Percentiles rank a stretch among this genome's conserved stretches.
Conservation (phyloP, 495 filamentous ascomycete species). For the Aspergillus homomorphus region DNA sequence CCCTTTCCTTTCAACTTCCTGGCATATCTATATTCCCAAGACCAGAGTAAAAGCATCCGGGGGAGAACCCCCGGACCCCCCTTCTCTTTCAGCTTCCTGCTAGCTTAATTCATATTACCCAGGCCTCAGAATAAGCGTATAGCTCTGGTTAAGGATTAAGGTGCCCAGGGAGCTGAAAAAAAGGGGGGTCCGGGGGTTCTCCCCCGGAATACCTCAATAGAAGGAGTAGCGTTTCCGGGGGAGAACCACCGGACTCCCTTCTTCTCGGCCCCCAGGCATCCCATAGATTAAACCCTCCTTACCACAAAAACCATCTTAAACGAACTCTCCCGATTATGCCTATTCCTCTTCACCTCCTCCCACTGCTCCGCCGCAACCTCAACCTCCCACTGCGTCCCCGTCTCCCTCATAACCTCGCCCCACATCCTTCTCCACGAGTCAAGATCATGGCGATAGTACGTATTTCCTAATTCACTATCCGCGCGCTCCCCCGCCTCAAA, state of each 20-base stretch:
- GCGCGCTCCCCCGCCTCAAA: slow-evolving; percentile 25
- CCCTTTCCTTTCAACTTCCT: too few species aligned
- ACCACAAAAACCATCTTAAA: slow-evolving; percentile 5
- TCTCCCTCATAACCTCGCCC: slow-evolving; percentile 45
- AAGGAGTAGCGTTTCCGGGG: too few species aligned
- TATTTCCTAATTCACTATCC: slow-evolving; percentile 7
- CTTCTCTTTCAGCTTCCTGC: too few species aligned
- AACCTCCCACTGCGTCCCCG: slow-evolving; percentile 45
- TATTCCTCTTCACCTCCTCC: background rate
- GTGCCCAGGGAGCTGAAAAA: too few species aligned
- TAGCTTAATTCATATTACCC: too few species aligned
- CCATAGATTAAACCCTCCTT: background rate
- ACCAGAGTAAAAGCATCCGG: too few species aligned
- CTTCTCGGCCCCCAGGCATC: background rate
- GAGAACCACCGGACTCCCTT: background rate
- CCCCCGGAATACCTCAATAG: too few species aligned
- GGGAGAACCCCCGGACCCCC: too few species aligned
- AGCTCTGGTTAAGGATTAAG: too few species aligned
- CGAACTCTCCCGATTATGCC: background rate
- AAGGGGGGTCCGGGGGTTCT: too few species aligned
- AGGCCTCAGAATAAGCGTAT: too few species aligned
- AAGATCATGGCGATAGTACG: slow-evolving; percentile 43
- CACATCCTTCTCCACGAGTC: slow-evolving; percentile 48
- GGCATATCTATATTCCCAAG: too few species aligned
- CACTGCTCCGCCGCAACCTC: slow-evolving; percentile 13